A percentile compares a stretch with the other conserved stretches of the same genome.
These are phyloP conservation scores for Fomitopsis pulvina DNA, from an alignment of 768 basidiomycete species.

Conservation along the genomic window DNA sequence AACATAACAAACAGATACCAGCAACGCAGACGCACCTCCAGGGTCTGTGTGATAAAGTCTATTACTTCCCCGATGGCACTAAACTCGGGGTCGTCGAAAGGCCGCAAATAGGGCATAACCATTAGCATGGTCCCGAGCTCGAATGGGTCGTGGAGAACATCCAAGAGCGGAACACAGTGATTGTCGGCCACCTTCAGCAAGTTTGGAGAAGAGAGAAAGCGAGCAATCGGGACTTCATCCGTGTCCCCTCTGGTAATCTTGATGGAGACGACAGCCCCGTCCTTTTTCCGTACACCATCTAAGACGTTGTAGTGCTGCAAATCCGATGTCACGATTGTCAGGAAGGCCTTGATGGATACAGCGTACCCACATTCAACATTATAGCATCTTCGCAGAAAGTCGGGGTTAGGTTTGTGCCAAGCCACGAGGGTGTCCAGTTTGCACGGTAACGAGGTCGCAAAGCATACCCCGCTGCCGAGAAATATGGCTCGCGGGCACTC, in stretches of 20 bases:
- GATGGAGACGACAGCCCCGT: conserved; percentile 7
- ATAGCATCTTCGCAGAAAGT: conserved; percentile 13
- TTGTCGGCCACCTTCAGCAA: conserved; percentile 12
- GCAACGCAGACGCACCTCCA: conserved; percentile 13
- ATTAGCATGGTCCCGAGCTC: conserved; percentile 5
- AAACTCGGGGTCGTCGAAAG: conserved; percentile 14
- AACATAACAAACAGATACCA: background rate
- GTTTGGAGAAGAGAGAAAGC: background rate
- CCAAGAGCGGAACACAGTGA: conserved; percentile 20
- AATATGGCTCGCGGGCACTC: conserved; percentile 8
- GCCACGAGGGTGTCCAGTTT: conserved; percentile 17
- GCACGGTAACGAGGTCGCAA: conserved; percentile 11
- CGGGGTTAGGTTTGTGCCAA: conserved; percentile 6
- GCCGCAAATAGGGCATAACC: conserved; percentile 17
- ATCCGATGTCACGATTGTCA: background rate
- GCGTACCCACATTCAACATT: background rate
- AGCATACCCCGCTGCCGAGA: conserved; percentile 3
- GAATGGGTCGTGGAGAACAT: conserved; percentile 10
- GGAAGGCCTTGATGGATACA: background rate
- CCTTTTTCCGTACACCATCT: conserved; percentile 7
- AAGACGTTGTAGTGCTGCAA: conserved; percentile 7
- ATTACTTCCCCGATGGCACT: conserved; percentile 14
- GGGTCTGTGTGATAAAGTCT: conserved; percentile 13
- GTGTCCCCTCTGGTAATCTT: conserved; percentile 1
- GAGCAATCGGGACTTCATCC: conserved; percentile 12